Percentiles rank a stretch among this genome's conserved stretches.
These are phyloP conservation scores for Solanum commersonii DNA, from an alignment of 257 asterid species.

Conservation along the genomic window DNA sequence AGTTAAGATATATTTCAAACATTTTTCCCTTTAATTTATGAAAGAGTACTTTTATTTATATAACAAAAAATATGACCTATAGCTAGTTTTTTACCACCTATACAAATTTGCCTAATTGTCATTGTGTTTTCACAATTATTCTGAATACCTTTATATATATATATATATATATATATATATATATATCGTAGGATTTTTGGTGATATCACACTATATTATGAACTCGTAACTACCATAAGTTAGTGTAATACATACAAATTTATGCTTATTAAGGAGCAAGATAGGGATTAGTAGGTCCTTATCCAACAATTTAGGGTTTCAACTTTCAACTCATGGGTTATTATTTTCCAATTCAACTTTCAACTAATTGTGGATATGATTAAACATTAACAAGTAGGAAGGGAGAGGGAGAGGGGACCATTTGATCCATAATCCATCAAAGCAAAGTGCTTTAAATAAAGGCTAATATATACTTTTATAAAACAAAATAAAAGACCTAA, in stretches of 20 bases:
- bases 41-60: neutral
- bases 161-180: too few species aligned
- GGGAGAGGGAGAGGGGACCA: conserved; percentile 19
- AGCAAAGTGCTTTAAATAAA: neutral
- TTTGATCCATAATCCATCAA: conserved; percentile 7
- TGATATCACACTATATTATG: too few species aligned
- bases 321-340: neutral
- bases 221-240: neutral
- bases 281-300: neutral
- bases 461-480: neutral
- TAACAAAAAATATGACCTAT: neutral
- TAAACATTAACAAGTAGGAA: neutral
- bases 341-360: neutral
- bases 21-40: too few species aligned
- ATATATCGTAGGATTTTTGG: too few species aligned
- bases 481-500: neutral
- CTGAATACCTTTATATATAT: too few species aligned
- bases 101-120: neutral
- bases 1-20: too few species aligned
- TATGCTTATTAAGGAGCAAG: neutral
- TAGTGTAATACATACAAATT: neutral
- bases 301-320: neutral
- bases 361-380: conserved; percentile 1
- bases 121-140: too few species aligned
- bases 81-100: neutral